Percentiles rank a stretch among this genome's conserved stretches.
Conservation (phyloP, 2,329 filamentous ascomycete species). For the Ceratocystis harringtonii region DNA sequence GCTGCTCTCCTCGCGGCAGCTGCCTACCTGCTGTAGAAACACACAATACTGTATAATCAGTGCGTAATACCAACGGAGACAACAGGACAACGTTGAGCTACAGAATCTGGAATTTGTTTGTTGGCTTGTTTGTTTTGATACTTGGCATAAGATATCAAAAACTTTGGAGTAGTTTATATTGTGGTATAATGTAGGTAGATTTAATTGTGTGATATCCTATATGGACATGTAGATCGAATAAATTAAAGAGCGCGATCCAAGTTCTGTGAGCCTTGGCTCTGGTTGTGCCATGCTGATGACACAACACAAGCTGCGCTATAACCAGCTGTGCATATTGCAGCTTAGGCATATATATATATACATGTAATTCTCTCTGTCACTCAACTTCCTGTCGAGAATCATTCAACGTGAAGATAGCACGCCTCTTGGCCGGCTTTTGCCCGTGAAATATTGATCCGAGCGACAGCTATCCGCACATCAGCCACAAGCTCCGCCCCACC, state of each 20-base stretch:
- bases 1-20: conserved; percentile 15
- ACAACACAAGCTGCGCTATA: neutral
- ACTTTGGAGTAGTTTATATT: neutral
- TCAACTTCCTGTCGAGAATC: conserved; percentile 14
- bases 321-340: neutral
- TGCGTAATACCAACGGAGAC: neutral
- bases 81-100: neutral
- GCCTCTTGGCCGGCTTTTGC: conserved; percentile 6
- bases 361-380: neutral
- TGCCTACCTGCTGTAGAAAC: conserved; percentile 14
- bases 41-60: neutral
- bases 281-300: neutral
- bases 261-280: conserved; percentile 9
- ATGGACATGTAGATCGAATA: neutral
- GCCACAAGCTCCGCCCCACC: conserved; percentile 41
- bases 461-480: conserved; percentile 39
- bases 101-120: neutral
- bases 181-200: neutral
- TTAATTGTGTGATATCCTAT: neutral
- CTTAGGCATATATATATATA: neutral
- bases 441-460: conserved; percentile 21
- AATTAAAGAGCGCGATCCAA: neutral
- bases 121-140: neutral
- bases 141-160: neutral
- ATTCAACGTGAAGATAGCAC: conserved; percentile 15